phyloP scores from a whole-genome alignment of 768 basidiomycete species.

The Naganishia friedmannii region DNA sequence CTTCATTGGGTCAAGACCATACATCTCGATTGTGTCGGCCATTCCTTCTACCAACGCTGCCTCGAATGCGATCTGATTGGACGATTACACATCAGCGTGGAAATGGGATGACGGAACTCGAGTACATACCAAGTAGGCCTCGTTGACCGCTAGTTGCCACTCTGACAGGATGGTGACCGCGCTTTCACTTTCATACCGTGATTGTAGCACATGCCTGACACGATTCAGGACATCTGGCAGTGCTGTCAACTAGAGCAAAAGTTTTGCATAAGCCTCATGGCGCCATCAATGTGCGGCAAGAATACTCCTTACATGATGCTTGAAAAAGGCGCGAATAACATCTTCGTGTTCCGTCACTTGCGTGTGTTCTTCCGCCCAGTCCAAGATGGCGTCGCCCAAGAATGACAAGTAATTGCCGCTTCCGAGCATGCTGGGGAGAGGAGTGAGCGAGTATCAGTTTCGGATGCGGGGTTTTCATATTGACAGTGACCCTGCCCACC shows the following conservation, averaged over 20 bases:
- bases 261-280: background rate
- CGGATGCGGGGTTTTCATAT: background rate
- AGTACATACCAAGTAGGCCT: constrained; percentile 1
- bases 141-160: constrained; percentile 16
- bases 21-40: constrained; percentile 9
- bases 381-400: constrained; percentile 21
- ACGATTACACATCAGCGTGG: background rate
- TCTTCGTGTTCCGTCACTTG: constrained; percentile 11
- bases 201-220: constrained; percentile 4
- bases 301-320: constrained; percentile 9
- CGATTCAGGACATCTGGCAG: constrained; percentile 15
- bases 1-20: background rate
- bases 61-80: constrained; percentile 13
- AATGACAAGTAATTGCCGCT: constrained; percentile 15
- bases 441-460: background rate
- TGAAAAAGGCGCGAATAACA: constrained; percentile 21
- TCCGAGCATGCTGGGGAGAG: constrained; percentile 10
- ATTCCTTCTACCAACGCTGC: constrained; percentile 11
- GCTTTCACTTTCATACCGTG: constrained; percentile 1
- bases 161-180: constrained; percentile 8
- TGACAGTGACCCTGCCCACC: background rate
- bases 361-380: constrained; percentile 20
- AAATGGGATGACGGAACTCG: background rate
- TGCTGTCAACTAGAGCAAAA: background rate
- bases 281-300: background rate